These are phyloP conservation scores for Ulvella scutata DNA, from an alignment of 139 green algal species.

Conservation along the genomic window DNA sequence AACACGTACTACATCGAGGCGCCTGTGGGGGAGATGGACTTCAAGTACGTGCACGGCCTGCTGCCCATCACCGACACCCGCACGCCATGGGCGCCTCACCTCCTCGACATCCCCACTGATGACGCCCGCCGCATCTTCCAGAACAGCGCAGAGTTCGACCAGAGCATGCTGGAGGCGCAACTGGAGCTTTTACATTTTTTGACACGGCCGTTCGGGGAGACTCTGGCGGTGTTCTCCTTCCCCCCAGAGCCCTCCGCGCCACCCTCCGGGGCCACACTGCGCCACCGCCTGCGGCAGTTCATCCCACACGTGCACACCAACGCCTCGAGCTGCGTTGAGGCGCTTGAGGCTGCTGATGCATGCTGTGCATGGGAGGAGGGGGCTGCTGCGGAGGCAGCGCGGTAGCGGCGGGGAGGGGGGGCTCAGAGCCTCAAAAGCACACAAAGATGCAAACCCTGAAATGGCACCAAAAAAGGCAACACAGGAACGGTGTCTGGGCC, in stretches of 20 bases:
- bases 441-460: too few relatives aligned
- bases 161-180: neutral
- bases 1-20: neutral
- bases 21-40: neutral
- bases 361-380: too few relatives aligned
- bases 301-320: neutral
- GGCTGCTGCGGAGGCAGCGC: too few relatives aligned
- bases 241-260: too few relatives aligned
- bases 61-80: neutral
- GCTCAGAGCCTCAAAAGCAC: too few relatives aligned
- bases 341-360: neutral
- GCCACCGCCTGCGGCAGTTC: neutral
- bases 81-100: neutral
- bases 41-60: neutral
- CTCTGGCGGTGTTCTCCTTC: neutral
- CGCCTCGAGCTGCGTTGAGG: neutral
- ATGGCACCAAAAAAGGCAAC: too few relatives aligned
- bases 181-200: too few relatives aligned
- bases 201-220: neutral
- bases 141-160: neutral
- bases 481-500: too few relatives aligned
- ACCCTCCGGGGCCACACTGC: neutral
- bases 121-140: too few relatives aligned
- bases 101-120: too few relatives aligned
- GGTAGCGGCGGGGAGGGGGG: too few relatives aligned